Base-by-base conservation (phyloP, 2,329 filamentous ascomycete species). In the Colletotrichum caudatum region DNA sequence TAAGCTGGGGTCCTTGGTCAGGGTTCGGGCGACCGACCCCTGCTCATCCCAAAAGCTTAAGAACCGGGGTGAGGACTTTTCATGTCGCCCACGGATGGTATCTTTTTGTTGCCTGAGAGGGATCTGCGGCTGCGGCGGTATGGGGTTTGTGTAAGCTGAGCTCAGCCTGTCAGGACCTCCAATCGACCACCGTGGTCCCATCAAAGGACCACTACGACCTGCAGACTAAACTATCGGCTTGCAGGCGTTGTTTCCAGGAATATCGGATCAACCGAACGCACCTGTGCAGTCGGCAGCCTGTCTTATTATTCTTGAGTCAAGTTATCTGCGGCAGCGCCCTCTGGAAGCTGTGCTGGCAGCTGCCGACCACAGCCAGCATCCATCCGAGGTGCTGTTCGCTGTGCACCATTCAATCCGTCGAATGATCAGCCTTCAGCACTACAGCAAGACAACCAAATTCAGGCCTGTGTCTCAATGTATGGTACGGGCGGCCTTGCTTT, bases 21-120 rank as follows among this genome's bases (percentile, higher is more conserved):
- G 69, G 54, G 59, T 64, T 20, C 50, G 12, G 64, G 23, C 60
- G 59, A 64, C 50, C 60, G 59, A 64, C 50, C 65, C 69, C 65
- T 71, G 69, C 65, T 69, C 57, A 33, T 56, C 65, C 39, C 54
- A 35, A 41, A 64, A 71, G 59, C 69, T 69, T 59, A 69, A 69
- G 65, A 69, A 54, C 48, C 37, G 65, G 58, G 54, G 46, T 33
- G 12, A 18, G n/a, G 20, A 35, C 39, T 54, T 26, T 33, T 69
- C 39, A 69, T 69, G 69, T 72, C 69, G 60, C 69, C 12, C 59
- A 53, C 26, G 18, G 37, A 16, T 56, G 20, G 35, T 7, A 23
- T 48, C 18, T 18, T 20, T 41, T 20, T 29, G 20, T 63, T 9
- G 39, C 2, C 12, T 44, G 23, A 35, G 61, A 64, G 23, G 35